Evolutionary conservation across 2,329 filamentous ascomycete species (phyloP), one percentile per base, ranked within the genome.

Genomic region (Arthrinium puccinioides): DNA sequence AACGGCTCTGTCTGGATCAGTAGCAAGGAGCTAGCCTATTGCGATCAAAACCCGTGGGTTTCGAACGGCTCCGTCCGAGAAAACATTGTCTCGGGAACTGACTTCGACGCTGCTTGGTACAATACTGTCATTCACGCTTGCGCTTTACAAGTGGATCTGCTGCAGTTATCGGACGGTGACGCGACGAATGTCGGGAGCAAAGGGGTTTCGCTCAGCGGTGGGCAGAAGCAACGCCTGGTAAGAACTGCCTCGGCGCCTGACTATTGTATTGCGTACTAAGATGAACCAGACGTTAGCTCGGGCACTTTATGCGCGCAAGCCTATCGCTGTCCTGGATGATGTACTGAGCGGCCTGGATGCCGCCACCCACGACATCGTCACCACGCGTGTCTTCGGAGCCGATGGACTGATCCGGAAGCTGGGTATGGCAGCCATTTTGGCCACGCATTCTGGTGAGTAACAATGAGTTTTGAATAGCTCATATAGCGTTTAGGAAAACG

Each of bases 171-270:
- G 4, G 37, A 47, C 15, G 50, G 51, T 21, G 50, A 53, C 30
- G 38, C 41, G 25, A 50, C 51, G 2, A 40, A 46, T 13, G 45
- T 56, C 35, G 53, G 51, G 18, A 47, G 46, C 25, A 47, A 49
- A 30, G 51, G 53, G 9, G 44, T 55, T 31, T 47, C 43, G 19
- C 41, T 55, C 16, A 53, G 50, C 13, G 52, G 53, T 32, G 52
- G 52, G n/a, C 52, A 56, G 36, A 45, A 44, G 24, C 40, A 44
- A 24, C 43, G 45, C 20, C 32, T 47, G 23, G 35, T 38, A 31
- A 30, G 37, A 19, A 24, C 29, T 38, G 27, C 21, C 18, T 32
- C 28, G 19, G 23, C 25, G 18, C 24, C 37, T 29, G 13, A 29
- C 25, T 30, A 32, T 38, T 34, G 30, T 33, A 25, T 32, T 38